Conservation (phyloP, 1,284 basidiomycete species). For the Boletus smithii region DNA sequence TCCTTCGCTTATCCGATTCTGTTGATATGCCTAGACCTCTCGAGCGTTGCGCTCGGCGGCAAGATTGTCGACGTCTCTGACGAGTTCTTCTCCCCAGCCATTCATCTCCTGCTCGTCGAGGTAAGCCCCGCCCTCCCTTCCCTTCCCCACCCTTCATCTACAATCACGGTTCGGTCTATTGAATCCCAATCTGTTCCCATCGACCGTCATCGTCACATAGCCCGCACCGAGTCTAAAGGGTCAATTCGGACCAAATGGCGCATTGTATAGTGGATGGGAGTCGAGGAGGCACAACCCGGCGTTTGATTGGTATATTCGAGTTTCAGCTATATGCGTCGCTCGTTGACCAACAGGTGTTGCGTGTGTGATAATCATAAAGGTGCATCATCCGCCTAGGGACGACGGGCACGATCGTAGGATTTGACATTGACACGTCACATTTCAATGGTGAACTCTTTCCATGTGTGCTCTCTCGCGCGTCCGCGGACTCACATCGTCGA, state of each 20-base stretch:
- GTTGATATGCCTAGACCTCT: conserved; percentile 74
- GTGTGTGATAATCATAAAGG: too few species aligned
- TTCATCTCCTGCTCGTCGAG: conserved; percentile 79
- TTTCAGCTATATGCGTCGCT: neutral
- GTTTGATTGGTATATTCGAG: conserved; percentile 76
- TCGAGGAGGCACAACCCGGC: conserved; percentile 83
- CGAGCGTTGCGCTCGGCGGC: conserved; percentile 83
- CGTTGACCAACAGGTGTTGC: too few species aligned
- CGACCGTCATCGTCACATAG: too few species aligned
- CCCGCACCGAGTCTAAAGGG: conserved; percentile 84
- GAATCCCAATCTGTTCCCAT: neutral
- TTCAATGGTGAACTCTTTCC: conserved; percentile 69
- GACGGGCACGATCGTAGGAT: conserved; percentile 74
- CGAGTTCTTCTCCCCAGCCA: conserved; percentile 92
- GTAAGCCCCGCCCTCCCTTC: conserved; percentile 41
- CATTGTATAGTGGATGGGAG: conserved; percentile 96
- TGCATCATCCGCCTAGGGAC: conserved; percentile 89
- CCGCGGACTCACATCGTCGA: neutral
- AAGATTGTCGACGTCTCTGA: conserved; percentile 79
- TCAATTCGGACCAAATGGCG: conserved; percentile 94
- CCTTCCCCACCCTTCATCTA: too few species aligned
- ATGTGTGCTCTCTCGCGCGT: neutral
- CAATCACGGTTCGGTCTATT: neutral
- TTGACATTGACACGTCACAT: conserved; percentile 94
- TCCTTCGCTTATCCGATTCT: too few species aligned